These are phyloP conservation scores for Sporisorium exsertum DNA, from an alignment of 1,284 basidiomycete species.

Conservation along the genomic window DNA sequence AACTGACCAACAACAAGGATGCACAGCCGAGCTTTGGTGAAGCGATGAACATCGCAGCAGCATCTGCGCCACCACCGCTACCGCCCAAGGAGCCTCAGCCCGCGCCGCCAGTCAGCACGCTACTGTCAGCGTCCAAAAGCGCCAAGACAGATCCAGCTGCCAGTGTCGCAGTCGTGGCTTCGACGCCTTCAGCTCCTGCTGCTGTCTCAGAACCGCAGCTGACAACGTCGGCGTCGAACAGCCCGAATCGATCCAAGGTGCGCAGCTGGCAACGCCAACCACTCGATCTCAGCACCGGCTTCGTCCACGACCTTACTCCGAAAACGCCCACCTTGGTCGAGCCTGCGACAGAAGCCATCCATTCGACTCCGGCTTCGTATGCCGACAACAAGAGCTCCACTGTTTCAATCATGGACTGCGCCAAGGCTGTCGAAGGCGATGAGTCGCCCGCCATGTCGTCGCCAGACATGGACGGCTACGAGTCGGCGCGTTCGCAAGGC, in stretches of 20 bases:
- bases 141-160: not conserved
- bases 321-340: conserved; percentile 38
- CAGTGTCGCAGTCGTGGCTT: not conserved
- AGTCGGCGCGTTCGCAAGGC: conserved; percentile 44
- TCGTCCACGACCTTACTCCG: conserved; percentile 34
- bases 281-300: conserved; percentile 36
- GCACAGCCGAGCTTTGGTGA: conserved; percentile 41
- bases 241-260: conserved; percentile 34
- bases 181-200: not conserved
- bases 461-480: conserved; percentile 49
- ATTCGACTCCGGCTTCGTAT: conserved; percentile 39
- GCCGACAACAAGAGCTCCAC: conserved; percentile 33
- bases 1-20: conserved; percentile 32
- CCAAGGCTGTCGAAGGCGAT: conserved; percentile 6
- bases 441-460: conserved; percentile 22
- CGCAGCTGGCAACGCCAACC: conserved; percentile 44
- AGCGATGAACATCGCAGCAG: conserved; percentile 30
- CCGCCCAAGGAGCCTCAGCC: conserved; percentile 46
- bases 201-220: conserved; percentile 2
- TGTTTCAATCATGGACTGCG: conserved; percentile 6
- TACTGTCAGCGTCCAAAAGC: conserved; percentile 1
- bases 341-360: conserved; percentile 19
- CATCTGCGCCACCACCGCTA: conserved; percentile 43
- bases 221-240: conserved; percentile 8
- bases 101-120: not conserved